Conservation (phyloP, 805 yeast genomes). For the Maudiozyma pseudohumilis region DNA sequence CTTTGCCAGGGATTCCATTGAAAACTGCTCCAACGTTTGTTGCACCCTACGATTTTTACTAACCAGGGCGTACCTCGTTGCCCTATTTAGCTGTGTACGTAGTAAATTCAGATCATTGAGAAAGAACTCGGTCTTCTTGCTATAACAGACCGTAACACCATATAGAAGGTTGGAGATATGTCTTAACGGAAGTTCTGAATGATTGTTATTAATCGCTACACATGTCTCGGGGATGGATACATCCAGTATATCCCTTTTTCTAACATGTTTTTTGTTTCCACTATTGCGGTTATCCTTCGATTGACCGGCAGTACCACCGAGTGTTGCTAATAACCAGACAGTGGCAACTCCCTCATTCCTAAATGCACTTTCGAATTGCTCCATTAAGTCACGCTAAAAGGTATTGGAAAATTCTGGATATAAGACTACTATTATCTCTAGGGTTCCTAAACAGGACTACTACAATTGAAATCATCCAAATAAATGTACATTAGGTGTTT, state of each 20-base stretch:
- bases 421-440: not conserved
- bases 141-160: constrained; percentile 27
- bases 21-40: not conserved
- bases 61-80: too few relatives aligned
- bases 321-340: constrained; percentile 25
- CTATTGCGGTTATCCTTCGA: not conserved
- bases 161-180: constrained; percentile 23
- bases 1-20: not conserved
- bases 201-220: constrained; percentile 14
- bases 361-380: not conserved
- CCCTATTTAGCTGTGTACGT: constrained; percentile 15
- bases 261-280: constrained; percentile 6
- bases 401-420: not conserved
- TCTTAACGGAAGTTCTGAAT: constrained; percentile 17
- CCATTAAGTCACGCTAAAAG: not conserved
- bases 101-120: constrained; percentile 20
- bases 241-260: constrained; percentile 24
- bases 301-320: constrained; percentile 11
- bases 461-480: too few relatives aligned
- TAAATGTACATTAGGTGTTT: too few relatives aligned
- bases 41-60: not conserved
- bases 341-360: constrained; percentile 15
- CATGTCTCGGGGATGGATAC: constrained; percentile 28
- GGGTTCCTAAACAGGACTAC: too few relatives aligned
- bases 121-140: constrained; percentile 25